Evolutionary conservation across 805 yeast species (phyloP), one percentile per base, ranked within the genome.

Genomic region (Candida sithepensis): DNA sequence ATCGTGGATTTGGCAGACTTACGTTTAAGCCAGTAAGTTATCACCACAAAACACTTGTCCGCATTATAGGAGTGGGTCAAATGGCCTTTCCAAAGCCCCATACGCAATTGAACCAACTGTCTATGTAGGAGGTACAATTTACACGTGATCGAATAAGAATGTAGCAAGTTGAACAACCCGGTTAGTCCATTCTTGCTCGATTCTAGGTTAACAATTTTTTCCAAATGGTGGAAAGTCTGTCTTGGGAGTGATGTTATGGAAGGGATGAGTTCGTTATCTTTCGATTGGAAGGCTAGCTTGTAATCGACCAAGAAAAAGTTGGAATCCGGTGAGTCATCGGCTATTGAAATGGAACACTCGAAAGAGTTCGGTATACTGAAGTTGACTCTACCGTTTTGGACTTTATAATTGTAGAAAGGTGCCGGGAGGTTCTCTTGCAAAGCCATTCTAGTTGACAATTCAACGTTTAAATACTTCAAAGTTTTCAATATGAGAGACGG

Each of bases 291-390:
- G 20, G 77, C 68, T 47, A 90, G 77, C 46, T 79, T 74, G 65
- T 90, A 85, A 61, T 88, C 92, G 19, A 92, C 85, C 50, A 89
- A 74, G 60, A 83, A 87, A 56, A 86, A 84, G 14, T 89, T 89
- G 0, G 89, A 78, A 3, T 70, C 72, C 2, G 73, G 70, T 21
- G 53, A 44, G 22, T 82, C 81, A 56, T 80, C 83, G 5, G 82
- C 82, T 33, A 88, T 82, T 0, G 94, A 87, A n/a, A 91, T 73
- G 21, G 90, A 88, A 14, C 89, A 75, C 61, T 82, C 81, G 59
- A 87, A 89, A 43, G 84, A 84, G 45, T 79, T 74, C 1, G 76
- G 73, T 2, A 87, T 78, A 3, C 76, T 71, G 54, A 87, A 82
- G 45, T 77, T 76, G 2, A 86, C 83, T 44, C 95, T 73, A 13